Conservation (phyloP, 2,329 filamentous ascomycete genomes). For the Penicillium nordicum region DNA sequence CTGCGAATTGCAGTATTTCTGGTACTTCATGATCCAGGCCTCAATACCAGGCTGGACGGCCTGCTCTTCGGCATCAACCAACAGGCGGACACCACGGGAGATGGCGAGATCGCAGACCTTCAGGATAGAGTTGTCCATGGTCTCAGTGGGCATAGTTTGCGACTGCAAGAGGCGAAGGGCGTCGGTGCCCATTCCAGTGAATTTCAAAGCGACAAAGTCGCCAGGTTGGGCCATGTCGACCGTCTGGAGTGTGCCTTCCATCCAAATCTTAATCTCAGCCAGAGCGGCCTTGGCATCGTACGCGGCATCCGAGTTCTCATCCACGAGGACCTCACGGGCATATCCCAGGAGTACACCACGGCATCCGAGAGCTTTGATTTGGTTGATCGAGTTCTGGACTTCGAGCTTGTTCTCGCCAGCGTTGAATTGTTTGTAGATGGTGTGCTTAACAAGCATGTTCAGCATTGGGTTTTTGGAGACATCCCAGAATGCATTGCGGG, state of each 20-base stretch:
- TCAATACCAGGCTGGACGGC: constrained; percentile 52
- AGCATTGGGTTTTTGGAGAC: constrained; percentile 49
- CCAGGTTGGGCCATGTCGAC: constrained; percentile 52
- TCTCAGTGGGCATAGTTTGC: constrained; percentile 38
- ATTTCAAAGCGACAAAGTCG: constrained; percentile 53
- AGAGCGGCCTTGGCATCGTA: constrained; percentile 31
- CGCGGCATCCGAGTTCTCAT: constrained; percentile 30
- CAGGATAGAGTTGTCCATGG: constrained; percentile 44
- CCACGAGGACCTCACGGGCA: constrained; percentile 55
- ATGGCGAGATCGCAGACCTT: constrained; percentile 45
- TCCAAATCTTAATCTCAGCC: constrained; percentile 45
- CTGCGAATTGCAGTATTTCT: constrained; percentile 51
- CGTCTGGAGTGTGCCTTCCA: constrained; percentile 52
- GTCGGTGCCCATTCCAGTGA: constrained; percentile 49
- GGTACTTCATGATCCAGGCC: constrained; percentile 52
- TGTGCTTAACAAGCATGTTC: constrained; percentile 44
- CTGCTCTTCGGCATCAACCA: constrained; percentile 56
- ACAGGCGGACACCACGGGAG: constrained; percentile 44
- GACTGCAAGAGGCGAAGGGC: constrained; percentile 43
- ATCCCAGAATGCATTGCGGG: constrained; percentile 44
- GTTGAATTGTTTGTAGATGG: constrained; percentile 57
- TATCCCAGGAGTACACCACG: constrained; percentile 54
- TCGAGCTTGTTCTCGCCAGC: constrained; percentile 51
- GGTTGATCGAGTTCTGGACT: constrained; percentile 45
- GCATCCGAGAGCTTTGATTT: constrained; percentile 50